These are phyloP conservation scores for Lantana camara DNA, from an alignment of 257 asterid genomes.

Conservation along the genomic window DNA sequence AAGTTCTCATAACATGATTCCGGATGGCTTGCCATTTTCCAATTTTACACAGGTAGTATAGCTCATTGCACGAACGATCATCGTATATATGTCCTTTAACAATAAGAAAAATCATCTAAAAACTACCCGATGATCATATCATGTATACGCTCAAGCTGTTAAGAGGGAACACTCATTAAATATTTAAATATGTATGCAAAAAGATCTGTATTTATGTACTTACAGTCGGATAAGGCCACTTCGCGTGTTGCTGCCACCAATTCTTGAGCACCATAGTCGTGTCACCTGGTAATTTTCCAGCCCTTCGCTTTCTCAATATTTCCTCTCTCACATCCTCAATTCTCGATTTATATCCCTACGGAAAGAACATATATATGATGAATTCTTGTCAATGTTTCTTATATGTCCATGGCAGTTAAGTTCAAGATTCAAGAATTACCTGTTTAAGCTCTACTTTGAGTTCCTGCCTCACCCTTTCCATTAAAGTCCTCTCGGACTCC, in stretches of 20 bases:
- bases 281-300: slow-evolving; percentile 86
- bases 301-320: slow-evolving; percentile 78
- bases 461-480: slow-evolving; percentile 83
- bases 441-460: slow-evolving; percentile 77
- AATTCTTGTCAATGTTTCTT: no score
- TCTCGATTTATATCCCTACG: slow-evolving; percentile 78
- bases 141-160: no score
- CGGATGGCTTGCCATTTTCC: no score
- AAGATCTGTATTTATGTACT: slow-evolving; percentile 14
- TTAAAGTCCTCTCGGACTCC: slow-evolving; percentile 75
- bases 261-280: slow-evolving; percentile 69
- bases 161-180: no score
- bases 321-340: slow-evolving; percentile 86
- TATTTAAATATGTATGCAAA: neutral
- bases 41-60: no score
- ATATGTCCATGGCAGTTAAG: no score
- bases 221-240: slow-evolving; percentile 92
- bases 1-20: no score
- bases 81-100: no score
- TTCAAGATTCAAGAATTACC: slow-evolving; percentile 40
- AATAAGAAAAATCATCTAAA: no score
- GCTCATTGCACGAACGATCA: no score
- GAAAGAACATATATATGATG: neutral
- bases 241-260: slow-evolving; percentile 87
- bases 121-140: no score